phyloP scores from a whole-genome alignment of 164 flowering plant species.

The Macadamia integrifolia region DNA sequence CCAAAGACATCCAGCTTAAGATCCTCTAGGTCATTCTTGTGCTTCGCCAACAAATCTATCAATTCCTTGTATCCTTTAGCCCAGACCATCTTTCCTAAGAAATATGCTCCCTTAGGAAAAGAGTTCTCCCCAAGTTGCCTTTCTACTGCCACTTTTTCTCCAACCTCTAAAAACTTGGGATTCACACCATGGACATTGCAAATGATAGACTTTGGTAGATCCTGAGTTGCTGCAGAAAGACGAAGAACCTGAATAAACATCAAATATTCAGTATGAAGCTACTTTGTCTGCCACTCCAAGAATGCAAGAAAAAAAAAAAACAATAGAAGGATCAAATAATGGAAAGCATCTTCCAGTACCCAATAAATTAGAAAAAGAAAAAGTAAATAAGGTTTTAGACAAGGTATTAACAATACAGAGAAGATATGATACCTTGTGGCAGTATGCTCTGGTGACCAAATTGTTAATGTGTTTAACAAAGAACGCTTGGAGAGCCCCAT shows the following conservation, averaged over 20 bases:
- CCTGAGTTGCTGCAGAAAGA: conserved; percentile 95
- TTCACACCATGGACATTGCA: conserved; percentile 99
- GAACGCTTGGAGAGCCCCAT: conserved; percentile 78
- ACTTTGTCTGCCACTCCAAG: neutral
- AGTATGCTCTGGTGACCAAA: conserved; percentile 65
- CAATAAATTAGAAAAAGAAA: neutral
- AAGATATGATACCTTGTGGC: conserved; percentile 52
- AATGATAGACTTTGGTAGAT: conserved; percentile 78
- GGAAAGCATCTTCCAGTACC: neutral
- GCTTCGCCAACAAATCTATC: conserved; percentile 74
- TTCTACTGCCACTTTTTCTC: conserved; percentile 78
- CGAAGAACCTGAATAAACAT: conserved; percentile 70
- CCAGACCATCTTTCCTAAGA: conserved; percentile 98
- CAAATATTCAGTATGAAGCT: conserved; percentile 1
- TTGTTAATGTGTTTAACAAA: conserved; percentile 77
- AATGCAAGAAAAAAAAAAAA: neutral
- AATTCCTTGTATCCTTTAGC: conserved; percentile 92
- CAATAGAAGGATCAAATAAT: neutral
- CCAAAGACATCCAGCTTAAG: conserved; percentile 91
- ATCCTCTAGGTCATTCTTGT: conserved; percentile 72
- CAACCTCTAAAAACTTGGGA: conserved; percentile 88
- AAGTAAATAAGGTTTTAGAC: too few relatives aligned
- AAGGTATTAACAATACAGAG: neutral
- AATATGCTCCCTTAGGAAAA: conserved; percentile 94
- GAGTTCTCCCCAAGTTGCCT: conserved; percentile 66